A percentile compares a stretch with the other conserved stretches of the same genome.
These are phyloP conservation scores for Nicotiana sylvestris DNA, from an alignment of 257 asterid species.

Conservation along the genomic window DNA sequence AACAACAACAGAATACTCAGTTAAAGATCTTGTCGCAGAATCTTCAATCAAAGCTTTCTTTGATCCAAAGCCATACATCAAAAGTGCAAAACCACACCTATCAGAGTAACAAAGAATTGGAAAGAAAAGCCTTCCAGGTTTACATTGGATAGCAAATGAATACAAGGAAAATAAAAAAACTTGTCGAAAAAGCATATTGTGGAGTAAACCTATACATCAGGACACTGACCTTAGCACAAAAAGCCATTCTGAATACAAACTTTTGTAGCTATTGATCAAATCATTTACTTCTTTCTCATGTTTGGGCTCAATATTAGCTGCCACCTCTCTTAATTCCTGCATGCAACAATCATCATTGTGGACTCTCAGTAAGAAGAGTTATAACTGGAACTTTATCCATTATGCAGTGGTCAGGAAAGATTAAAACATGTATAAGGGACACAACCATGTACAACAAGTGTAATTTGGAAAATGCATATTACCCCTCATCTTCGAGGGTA, in stretches of 20 bases:
- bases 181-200: neutral
- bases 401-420: neutral
- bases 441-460: neutral
- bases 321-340: slow-evolving; percentile 76
- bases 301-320: slow-evolving; percentile 62
- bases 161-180: neutral
- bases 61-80: slow-evolving; percentile 95
- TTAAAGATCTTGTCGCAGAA: slow-evolving; percentile 68
- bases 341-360: neutral
- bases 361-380: neutral
- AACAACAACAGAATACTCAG: slow-evolving; percentile 73
- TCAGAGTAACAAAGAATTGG: neutral
- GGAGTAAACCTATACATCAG: neutral
- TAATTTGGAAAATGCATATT: neutral
- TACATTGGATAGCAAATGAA: neutral
- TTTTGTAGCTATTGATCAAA: slow-evolving; percentile 49
- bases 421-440: neutral
- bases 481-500: neutral
- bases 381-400: too few species aligned
- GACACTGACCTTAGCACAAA: slow-evolving; percentile 42
- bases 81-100: slow-evolving; percentile 79
- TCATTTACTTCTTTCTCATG: slow-evolving; percentile 68
- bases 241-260: slow-evolving; percentile 62
- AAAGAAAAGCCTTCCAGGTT: neutral
- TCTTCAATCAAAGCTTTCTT: slow-evolving; percentile 79